Evolutionary conservation across 345 rosid species (phyloP).

Genomic region (Citrus medica): DNA sequence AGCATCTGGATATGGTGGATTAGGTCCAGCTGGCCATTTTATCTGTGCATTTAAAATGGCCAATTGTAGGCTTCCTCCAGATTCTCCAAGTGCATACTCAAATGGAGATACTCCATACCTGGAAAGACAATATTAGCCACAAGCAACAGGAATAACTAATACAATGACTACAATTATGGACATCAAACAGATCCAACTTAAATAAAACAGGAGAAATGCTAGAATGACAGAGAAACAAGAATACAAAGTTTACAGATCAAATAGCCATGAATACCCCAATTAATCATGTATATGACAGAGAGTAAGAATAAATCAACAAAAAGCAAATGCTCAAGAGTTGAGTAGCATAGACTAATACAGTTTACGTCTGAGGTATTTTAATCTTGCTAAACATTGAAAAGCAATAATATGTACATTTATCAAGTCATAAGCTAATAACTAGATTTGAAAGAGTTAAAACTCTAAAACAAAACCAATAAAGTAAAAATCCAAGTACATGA

Average conservation of each 20-base stretch:
- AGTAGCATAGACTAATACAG: background rate
- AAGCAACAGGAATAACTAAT: background rate
- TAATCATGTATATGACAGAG: background rate
- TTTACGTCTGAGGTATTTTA: background rate
- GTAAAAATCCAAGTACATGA: background rate
- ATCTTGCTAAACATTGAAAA: background rate
- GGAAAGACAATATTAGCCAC: background rate
- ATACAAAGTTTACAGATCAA: background rate
- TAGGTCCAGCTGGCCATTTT: slow-evolving; percentile 96
- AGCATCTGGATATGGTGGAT: slow-evolving; percentile 82
- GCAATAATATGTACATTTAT: background rate
- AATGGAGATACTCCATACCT: slow-evolving; percentile 97
- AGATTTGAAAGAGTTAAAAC: background rate
- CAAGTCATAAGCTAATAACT: background rate
- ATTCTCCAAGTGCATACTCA: slow-evolving; percentile 94
- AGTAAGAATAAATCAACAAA: background rate
- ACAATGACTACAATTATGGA: background rate
- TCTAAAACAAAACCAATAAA: background rate
- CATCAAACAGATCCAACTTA: background rate
- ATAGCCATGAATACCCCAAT: background rate
- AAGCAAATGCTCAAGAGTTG: background rate
- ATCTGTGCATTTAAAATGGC: slow-evolving; percentile 92
- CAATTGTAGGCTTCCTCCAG: slow-evolving; percentile 94
- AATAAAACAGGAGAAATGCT: background rate
- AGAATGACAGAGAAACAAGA: background rate